These are phyloP conservation scores for Pseudopyrenochaeta lycopersici DNA, from an alignment of 2,329 filamentous ascomycete species.

Conservation along the genomic window DNA sequence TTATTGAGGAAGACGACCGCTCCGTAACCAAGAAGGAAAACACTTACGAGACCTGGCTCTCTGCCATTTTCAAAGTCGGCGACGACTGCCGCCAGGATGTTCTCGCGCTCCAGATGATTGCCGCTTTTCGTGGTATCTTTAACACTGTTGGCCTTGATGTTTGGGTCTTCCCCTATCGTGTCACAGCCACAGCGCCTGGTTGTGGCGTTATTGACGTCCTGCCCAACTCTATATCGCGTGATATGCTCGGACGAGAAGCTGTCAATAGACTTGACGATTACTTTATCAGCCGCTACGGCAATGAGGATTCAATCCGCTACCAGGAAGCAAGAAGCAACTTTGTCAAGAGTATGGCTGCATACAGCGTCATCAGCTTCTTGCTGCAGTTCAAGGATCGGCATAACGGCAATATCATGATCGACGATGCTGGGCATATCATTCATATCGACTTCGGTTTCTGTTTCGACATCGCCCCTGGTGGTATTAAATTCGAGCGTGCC, in stretches of 20 bases:
- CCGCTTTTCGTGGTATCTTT: constrained; percentile 97
- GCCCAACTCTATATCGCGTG: constrained; percentile 95
- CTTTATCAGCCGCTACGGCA: constrained; percentile 96
- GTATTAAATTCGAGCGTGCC: constrained; percentile 95
- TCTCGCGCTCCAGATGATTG: constrained; percentile 95
- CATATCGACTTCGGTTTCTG: constrained; percentile 99
- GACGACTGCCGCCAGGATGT: constrained; percentile 99
- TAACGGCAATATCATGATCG: constrained; percentile 99
- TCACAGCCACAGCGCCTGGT: constrained; percentile 95
- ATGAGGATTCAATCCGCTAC: constrained; percentile 92
- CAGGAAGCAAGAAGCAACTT: constrained; percentile 97
- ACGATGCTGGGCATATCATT: constrained; percentile 94
- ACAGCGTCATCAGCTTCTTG: constrained; percentile 95
- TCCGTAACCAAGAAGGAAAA: constrained; percentile 51
- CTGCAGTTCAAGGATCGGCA: constrained; percentile 99
- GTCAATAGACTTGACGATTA: constrained; percentile 99
- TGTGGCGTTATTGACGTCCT: constrained; percentile 98
- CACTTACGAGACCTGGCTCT: constrained; percentile 96
- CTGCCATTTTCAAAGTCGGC: constrained; percentile 99
- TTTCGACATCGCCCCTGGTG: constrained; percentile 97
- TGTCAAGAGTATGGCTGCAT: constrained; percentile 98
- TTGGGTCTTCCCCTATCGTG: constrained; percentile 95
- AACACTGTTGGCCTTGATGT: constrained; percentile 93
- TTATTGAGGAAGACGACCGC: constrained; percentile 45
- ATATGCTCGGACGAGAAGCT: constrained; percentile 97